Conservation (phyloP, 2,329 filamentous ascomycete species). For the Ascochyta pisi region DNA sequence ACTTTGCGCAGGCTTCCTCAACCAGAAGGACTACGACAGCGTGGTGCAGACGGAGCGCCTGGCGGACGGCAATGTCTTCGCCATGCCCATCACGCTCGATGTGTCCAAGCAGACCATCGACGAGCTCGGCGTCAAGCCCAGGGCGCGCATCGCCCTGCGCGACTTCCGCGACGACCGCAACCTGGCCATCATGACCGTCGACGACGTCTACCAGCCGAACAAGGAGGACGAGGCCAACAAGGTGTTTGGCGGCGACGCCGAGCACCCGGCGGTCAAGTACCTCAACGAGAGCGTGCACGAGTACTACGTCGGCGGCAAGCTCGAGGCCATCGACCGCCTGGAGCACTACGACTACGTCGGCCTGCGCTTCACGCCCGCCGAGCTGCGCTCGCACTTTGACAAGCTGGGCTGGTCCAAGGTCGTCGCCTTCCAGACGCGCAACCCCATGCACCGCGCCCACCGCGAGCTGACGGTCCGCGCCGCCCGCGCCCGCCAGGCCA, state of each 20-base stretch:
- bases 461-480: constrained; percentile 97
- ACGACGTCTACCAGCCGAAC: constrained; percentile 94
- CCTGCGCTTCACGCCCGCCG: constrained; percentile 90
- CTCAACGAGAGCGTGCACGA: constrained; percentile 81
- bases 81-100: constrained; percentile 96
- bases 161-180: constrained; percentile 97
- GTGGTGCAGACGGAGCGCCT: constrained; percentile 90
- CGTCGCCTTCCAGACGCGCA: constrained; percentile 96
- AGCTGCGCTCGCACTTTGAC: constrained; percentile 96
- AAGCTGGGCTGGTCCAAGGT: constrained; percentile 99
- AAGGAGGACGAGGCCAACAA: constrained; percentile 94
- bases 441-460: constrained; percentile 99
- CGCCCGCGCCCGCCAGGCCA: constrained; percentile 93
- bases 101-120: constrained; percentile 77
- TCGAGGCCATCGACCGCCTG: constrained; percentile 92
- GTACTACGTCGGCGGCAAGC: constrained; percentile 93
- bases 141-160: constrained; percentile 83
- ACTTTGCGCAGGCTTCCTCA: constrained; percentile 84
- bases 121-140: constrained; percentile 76
- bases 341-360: constrained; percentile 99
- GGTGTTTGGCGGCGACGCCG: constrained; percentile 91
- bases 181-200: constrained; percentile 91
- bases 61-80: constrained; percentile 87
- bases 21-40: constrained; percentile 93
- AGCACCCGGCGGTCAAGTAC: constrained; percentile 92